phyloP scores from a whole-genome alignment of 2,329 filamentous ascomycete species.

The Thelonectria blattea region DNA sequence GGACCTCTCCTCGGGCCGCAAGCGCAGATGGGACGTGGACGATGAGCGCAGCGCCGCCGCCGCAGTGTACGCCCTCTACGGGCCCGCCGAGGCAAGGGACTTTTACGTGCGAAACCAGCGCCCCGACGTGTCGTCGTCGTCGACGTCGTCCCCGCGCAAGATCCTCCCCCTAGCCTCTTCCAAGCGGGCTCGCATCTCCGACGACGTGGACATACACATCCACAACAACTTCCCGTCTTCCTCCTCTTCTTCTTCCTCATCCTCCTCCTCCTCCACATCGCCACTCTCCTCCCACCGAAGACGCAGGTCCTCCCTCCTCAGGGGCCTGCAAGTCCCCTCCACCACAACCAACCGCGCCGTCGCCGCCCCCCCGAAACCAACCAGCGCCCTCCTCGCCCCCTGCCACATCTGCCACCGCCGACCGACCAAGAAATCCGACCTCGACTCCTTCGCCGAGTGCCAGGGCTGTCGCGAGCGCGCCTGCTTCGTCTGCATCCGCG shows the following conservation, averaged over 20 bases:
- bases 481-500: slow-evolving; percentile 72
- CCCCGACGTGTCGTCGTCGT: slow-evolving; percentile 21
- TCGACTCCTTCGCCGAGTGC: slow-evolving; percentile 71
- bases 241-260: slow-evolving; percentile 5
- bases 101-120: slow-evolving; percentile 38
- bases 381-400: slow-evolving; percentile 50
- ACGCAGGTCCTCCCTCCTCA: slow-evolving; percentile 37
- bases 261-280: slow-evolving; percentile 6
- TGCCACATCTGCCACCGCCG: slow-evolving; percentile 73
- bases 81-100: slow-evolving; percentile 35
- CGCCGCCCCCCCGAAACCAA: slow-evolving; percentile 7
- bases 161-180: slow-evolving; percentile 35
- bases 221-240: slow-evolving; percentile 23
- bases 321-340: slow-evolving; percentile 30
- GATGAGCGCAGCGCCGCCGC: slow-evolving; percentile 28
- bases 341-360: slow-evolving; percentile 9
- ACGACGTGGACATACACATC: slow-evolving; percentile 29
- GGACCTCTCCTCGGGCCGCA: slow-evolving; percentile 42
- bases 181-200: slow-evolving; percentile 41
- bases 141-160: slow-evolving; percentile 35
- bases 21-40: slow-evolving; percentile 43
- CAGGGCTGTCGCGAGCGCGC: slow-evolving; percentile 65
- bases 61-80: slow-evolving; percentile 33
- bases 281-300: slow-evolving; percentile 32
- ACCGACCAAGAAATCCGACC: slow-evolving; percentile 68